Evolutionary conservation across 1,284 basidiomycete species (phyloP), one percentile per base, ranked within the genome.

Genomic region (Mycena sp.): DNA sequence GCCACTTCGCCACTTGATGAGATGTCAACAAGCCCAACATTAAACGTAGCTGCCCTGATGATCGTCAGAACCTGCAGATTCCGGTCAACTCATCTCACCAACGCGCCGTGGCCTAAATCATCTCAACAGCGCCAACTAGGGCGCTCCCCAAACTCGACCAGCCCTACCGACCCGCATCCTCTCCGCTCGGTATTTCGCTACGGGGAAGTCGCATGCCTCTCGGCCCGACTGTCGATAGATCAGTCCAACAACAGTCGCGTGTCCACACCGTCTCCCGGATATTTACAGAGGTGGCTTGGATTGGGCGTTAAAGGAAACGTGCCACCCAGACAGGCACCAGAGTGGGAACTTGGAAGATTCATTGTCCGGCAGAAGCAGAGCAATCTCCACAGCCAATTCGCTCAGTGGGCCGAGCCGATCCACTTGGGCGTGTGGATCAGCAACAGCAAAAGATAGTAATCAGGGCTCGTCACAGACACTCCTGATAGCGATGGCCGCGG

Each of bases 11-110:
- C 32, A 14, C 7, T 45, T 55, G 60, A 55, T 56, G 40, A 55
- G 46, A 49, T 61, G 59, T 61, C 59, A 61, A 41, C 1, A 23
- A 54, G n/a, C 21, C 52, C 43, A 56, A 61, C 25, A 32, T 40
- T 44, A 56, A 60, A 61, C 55, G 44, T 21, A 52, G 49, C 45
- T 28, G 3, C 48, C 40, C 25, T 59, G 40, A 43, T 54, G 37
- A 54, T 61, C 58, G 48, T 48, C 52, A 54, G 21, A 48, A 28
- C 29, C 32, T n/a, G n/a, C n/a, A n/a, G 25, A 55, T 19, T 37
- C 29, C 23, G 21, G 19, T 19, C 32, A 23, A 29, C 37, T 25
- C 19, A 32, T 17, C 16, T 23, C 3, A 35, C 48, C 26, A 26
- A 41, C 37, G 21, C 17, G 6, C 7, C n/a, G 14, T n/a, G 14